These are phyloP conservation scores for Gentiana dahurica DNA, from an alignment of 257 asterid genomes.

Conservation along the genomic window DNA sequence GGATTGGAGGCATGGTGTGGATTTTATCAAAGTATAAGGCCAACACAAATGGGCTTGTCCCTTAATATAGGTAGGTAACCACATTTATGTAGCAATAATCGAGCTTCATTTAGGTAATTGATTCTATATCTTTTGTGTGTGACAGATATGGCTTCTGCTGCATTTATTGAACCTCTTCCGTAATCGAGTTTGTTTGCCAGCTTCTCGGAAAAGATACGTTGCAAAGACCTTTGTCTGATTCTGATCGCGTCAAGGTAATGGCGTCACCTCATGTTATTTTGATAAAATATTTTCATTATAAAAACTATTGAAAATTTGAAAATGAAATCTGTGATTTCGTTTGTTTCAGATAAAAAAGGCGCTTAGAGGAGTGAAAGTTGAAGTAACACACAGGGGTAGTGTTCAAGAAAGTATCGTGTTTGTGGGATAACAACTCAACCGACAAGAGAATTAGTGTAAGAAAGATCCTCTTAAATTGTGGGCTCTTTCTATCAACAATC, in stretches of 20 bases:
- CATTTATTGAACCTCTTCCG: conserved; percentile 95
- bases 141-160: conserved; percentile 98
- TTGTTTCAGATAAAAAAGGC: conserved; percentile 80
- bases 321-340: neutral
- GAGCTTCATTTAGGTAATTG: neutral
- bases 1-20: conserved; percentile 99
- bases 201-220: conserved; percentile 81
- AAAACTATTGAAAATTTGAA: neutral
- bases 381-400: conserved; percentile 93
- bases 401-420: conserved; percentile 88
- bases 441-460: conserved; percentile 93
- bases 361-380: conserved; percentile 96
- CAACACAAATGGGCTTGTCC: conserved; percentile 98
- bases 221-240: conserved; percentile 80
- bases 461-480: neutral
- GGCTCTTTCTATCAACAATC: neutral
- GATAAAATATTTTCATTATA: neutral
- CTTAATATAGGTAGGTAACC: conserved; percentile 64
- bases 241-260: conserved; percentile 80
- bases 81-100: neutral
- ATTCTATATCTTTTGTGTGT: conserved; percentile 6
- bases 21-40: conserved; percentile 94
- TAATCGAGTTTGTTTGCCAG: conserved; percentile 83
- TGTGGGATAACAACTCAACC: conserved; percentile 92
- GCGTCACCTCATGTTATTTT: neutral